Percentiles rank a stretch among this genome's conserved stretches.
These are phyloP conservation scores for Globisporangium takayamanum DNA, from an alignment of 352 stramenopile species.

Conservation along the genomic window DNA sequence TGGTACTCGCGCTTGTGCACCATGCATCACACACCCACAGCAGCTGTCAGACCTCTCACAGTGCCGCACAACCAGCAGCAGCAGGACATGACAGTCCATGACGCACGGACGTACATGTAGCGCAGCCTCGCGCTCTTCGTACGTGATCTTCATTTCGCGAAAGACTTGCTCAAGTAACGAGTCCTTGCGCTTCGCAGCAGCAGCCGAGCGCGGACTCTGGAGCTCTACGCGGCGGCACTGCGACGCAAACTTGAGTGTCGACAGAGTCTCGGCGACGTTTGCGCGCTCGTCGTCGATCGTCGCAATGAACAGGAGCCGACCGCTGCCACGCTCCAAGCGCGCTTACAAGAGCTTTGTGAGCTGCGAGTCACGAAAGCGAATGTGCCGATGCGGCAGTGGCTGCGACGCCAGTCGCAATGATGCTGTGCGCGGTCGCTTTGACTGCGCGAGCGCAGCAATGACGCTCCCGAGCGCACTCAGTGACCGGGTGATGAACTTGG, in stretches of 20 bases:
- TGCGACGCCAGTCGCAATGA: neutral
- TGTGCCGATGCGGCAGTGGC: constrained; percentile 19
- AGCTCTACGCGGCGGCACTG: constrained; percentile 59
- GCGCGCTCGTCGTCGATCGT: constrained; percentile 47
- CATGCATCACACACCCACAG: neutral
- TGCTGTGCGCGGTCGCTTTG: neutral
- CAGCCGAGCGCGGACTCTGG: constrained; percentile 14
- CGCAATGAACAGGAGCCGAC: constrained; percentile 50
- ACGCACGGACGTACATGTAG: constrained; percentile 28
- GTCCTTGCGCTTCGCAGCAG: constrained; percentile 18
- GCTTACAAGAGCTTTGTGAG: constrained; percentile 65
- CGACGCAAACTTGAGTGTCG: constrained; percentile 69
- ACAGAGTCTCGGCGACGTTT: constrained; percentile 61
- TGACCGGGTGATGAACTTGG: constrained; percentile 77
- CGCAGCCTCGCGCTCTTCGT: constrained; percentile 41
- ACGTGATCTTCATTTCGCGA: constrained; percentile 38
- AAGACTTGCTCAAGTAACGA: constrained; percentile 41
- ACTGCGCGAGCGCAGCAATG: constrained; percentile 45
- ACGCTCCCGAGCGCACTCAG: constrained; percentile 62
- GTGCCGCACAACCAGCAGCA: neutral
- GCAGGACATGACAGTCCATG: neutral
- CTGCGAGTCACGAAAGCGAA: constrained; percentile 68
- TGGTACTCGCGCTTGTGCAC: constrained; percentile 30
- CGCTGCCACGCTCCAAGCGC: constrained; percentile 33
- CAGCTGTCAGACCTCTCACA: neutral